Conservation (phyloP, 129 eudicot genomes). For the Pulicaria dysenterica region DNA sequence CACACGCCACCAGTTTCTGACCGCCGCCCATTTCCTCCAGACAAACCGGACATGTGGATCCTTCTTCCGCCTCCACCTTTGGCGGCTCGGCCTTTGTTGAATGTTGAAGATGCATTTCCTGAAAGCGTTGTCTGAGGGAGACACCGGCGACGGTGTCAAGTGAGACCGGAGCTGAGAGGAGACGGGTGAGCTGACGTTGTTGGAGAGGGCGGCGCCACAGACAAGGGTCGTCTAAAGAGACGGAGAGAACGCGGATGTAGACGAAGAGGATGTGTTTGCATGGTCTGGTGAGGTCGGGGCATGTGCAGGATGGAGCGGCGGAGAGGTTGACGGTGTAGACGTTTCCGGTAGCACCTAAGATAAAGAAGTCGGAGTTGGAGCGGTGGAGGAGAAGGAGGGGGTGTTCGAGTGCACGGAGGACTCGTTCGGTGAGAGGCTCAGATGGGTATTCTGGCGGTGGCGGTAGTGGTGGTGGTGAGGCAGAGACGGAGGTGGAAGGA, state of each 20-base stretch:
- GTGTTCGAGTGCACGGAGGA: conserved; percentile 63
- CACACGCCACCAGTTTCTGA: conserved; percentile 62
- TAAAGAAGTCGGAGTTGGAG: conserved; percentile 57
- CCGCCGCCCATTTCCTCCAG: conserved; percentile 68
- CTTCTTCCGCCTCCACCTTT: conserved; percentile 39
- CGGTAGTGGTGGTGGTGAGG: conserved; percentile 33
- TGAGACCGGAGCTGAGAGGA: conserved; percentile 50
- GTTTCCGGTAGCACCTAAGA: conserved; percentile 89
- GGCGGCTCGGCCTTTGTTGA: conserved; percentile 9
- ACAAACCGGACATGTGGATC: conserved; percentile 72
- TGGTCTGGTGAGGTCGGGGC: conserved; percentile 87
- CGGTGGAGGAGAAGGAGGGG: conserved; percentile 87
- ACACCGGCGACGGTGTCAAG: conserved; percentile 49
- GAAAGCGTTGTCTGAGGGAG: conserved; percentile 54
- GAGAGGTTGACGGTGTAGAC: conserved; percentile 81
- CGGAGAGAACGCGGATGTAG: conserved; percentile 60
- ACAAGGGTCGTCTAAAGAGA: conserved; percentile 65
- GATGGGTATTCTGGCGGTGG: conserved; percentile 39
- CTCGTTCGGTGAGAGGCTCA: conserved; percentile 65
- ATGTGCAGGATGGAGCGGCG: conserved; percentile 63
- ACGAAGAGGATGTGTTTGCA: conserved; percentile 93
- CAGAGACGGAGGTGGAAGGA: conserved; percentile 41
- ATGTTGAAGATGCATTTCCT: conserved; percentile 45
- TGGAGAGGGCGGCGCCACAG: conserved; percentile 57
- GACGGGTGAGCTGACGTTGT: conserved; percentile 60